These are phyloP conservation scores for Candida quercuum DNA, from an alignment of 805 yeast species.

Conservation along the genomic window DNA sequence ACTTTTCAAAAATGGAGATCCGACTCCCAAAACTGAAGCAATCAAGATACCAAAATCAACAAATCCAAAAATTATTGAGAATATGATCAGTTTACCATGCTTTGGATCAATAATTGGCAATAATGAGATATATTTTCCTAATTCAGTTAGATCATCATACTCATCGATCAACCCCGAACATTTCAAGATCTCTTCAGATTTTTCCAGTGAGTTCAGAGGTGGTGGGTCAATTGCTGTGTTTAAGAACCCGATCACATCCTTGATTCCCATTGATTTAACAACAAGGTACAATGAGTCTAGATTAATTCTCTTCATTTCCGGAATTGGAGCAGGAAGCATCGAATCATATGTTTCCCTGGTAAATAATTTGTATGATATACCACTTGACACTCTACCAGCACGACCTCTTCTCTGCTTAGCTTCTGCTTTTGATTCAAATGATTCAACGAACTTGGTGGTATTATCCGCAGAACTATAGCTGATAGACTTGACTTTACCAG, in stretches of 20 bases:
- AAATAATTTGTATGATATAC: constrained; percentile 76
- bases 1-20: constrained; percentile 65
- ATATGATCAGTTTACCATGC: constrained; percentile 76
- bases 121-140: constrained; percentile 75
- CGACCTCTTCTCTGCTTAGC: constrained; percentile 91
- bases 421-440: constrained; percentile 89
- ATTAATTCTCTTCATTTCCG: constrained; percentile 83
- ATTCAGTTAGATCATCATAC: constrained; percentile 52
- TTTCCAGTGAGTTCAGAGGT: constrained; percentile 29
- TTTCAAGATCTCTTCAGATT: constrained; percentile 41
- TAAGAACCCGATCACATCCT: constrained; percentile 64
- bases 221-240: constrained; percentile 83
- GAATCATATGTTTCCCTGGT: constrained; percentile 53
- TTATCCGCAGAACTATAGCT: constrained; percentile 63
- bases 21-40: constrained; percentile 72
- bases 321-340: constrained; percentile 73
- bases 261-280: constrained; percentile 85
- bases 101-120: constrained; percentile 80
- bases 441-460: constrained; percentile 66
- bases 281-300: constrained; percentile 77
- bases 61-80: constrained; percentile 80
- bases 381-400: constrained; percentile 91
- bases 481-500: constrained; percentile 79
- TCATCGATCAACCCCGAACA: constrained; percentile 69
- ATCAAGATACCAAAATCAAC: constrained; percentile 70